A percentile compares a stretch with the other conserved stretches of the same genome.
phyloP scores from a whole-genome alignment of 345 rosid species.

The Fremontodendron californicum region DNA sequence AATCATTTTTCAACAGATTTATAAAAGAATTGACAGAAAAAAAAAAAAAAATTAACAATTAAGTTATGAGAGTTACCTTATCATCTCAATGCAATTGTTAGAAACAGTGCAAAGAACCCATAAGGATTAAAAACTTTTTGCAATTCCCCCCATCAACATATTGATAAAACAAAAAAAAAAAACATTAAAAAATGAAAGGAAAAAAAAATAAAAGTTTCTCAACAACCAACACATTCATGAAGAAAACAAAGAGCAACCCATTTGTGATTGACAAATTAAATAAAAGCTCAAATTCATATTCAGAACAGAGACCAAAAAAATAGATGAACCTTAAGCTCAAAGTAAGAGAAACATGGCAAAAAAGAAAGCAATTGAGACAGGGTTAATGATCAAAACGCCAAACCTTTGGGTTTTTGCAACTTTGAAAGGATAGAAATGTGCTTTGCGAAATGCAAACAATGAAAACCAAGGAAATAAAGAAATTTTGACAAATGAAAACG shows the following conservation, averaged over 20 bases:
- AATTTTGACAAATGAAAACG: not conserved
- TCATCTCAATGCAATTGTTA: not conserved
- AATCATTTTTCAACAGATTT: not conserved
- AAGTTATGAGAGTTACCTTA: not conserved
- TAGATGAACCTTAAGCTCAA: not conserved
- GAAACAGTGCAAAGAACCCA: not conserved
- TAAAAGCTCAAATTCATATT: not conserved
- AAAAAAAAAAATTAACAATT: not conserved
- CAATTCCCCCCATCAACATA: not conserved
- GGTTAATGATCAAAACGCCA: not conserved
- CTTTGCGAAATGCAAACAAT: not conserved
- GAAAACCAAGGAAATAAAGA: not conserved
- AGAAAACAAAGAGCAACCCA: conserved; percentile 7
- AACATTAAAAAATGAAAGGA: not conserved
- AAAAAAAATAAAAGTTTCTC: not conserved
- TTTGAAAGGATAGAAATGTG: not conserved
- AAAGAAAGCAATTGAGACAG: not conserved
- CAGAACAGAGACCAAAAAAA: not conserved
- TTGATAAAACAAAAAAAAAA: not conserved
- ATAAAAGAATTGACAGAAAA: not conserved
- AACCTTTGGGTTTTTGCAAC: not conserved
- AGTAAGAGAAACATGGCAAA: not conserved
- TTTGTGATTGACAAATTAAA: not conserved
- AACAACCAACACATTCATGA: not conserved
- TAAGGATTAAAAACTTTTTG: not conserved